These are phyloP conservation scores for Moringa oleifera DNA, from an alignment of 345 rosid genomes.

Conservation along the genomic window DNA sequence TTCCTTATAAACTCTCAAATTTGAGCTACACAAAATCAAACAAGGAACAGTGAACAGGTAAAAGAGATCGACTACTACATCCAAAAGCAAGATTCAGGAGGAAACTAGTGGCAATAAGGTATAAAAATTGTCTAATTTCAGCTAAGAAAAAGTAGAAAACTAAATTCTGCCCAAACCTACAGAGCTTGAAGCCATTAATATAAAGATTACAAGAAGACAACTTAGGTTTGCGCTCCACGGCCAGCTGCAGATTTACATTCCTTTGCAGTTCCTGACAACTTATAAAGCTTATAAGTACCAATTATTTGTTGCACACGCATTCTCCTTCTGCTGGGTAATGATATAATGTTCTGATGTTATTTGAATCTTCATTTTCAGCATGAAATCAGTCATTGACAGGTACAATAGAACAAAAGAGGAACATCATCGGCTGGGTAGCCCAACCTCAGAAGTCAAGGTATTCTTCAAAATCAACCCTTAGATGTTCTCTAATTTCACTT, in stretches of 20 bases:
- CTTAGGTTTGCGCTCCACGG: slow-evolving; percentile 7
- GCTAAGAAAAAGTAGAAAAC: neutral
- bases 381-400: slow-evolving; percentile 42
- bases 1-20: neutral
- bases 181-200: neutral
- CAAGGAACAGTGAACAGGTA: neutral
- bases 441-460: slow-evolving; percentile 50
- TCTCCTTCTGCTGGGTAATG: neutral
- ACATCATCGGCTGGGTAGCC: slow-evolving; percentile 29
- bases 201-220: neutral
- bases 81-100: neutral
- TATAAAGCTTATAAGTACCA: neutral
- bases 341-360: slow-evolving; percentile 11
- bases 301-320: neutral
- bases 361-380: slow-evolving; percentile 34
- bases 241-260: neutral
- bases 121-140: slow-evolving; percentile 1
- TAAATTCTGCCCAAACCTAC: neutral
- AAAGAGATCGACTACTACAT: neutral
- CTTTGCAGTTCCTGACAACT: neutral
- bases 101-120: neutral
- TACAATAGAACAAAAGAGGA: slow-evolving; percentile 49
- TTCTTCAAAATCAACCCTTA: neutral
- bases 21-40: neutral
- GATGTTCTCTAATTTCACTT: neutral